These are phyloP conservation scores for Theobroma cacao DNA, from an alignment of 345 rosid genomes.

Conservation along the genomic window DNA sequence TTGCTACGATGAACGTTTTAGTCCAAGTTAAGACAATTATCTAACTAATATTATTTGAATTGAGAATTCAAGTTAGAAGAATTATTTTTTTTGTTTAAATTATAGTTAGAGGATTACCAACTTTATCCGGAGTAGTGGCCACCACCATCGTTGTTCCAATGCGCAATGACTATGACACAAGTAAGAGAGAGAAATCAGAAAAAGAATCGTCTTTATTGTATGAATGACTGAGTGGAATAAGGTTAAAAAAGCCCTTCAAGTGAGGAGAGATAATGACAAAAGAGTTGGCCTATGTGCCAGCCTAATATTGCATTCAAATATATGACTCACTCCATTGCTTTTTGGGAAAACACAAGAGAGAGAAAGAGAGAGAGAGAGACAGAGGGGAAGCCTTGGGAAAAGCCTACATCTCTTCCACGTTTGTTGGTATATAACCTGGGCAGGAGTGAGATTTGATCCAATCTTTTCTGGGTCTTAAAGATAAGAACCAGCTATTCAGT, in stretches of 20 bases:
- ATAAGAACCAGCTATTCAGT: constrained; percentile 5
- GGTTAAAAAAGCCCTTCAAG: constrained; percentile 6
- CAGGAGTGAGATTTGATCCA: constrained; percentile 16
- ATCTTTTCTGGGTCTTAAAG: constrained; percentile 22
- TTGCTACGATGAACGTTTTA: not conserved
- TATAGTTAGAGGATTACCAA: not conserved
- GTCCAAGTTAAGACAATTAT: not conserved
- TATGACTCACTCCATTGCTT: not conserved
- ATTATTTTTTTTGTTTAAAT: not conserved
- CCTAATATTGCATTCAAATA: not conserved
- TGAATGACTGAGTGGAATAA: not conserved
- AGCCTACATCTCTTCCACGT: constrained; percentile 1
- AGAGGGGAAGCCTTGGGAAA: not conserved
- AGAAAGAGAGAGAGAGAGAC: constrained; percentile 12
- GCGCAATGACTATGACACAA: constrained; percentile 6
- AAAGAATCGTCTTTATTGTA: constrained; percentile 1
- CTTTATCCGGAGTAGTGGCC: not conserved
- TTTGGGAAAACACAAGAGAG: constrained; percentile 1
- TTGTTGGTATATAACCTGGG: constrained; percentile 14
- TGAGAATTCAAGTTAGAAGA: not conserved
- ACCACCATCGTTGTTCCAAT: not conserved
- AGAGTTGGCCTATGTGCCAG: constrained; percentile 15
- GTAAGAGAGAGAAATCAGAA: constrained; percentile 21
- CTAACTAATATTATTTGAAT: not conserved
- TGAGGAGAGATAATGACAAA: constrained; percentile 10